Conservation (phyloP, 345 rosid species). For the Lepidium didymum region DNA sequence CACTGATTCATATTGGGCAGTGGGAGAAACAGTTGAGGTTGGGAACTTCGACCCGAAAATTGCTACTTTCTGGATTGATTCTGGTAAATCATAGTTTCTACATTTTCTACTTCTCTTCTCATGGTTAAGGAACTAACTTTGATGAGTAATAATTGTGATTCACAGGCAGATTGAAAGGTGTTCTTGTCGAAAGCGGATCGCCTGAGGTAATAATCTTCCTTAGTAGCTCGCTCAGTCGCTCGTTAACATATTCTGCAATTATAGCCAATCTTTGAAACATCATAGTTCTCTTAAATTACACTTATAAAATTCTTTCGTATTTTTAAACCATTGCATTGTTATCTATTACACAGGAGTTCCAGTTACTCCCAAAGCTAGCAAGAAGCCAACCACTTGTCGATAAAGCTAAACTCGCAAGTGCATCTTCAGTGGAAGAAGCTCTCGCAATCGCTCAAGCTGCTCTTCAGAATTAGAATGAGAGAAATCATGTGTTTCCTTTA, state of each 20-base stretch:
- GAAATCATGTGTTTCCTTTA: neutral
- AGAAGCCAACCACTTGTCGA: conserved; percentile 74
- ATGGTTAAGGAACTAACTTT: neutral
- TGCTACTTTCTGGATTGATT: conserved; percentile 89
- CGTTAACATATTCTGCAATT: neutral
- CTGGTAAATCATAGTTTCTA: conserved; percentile 39
- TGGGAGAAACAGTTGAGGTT: conserved; percentile 79
- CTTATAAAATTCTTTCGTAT: no score
- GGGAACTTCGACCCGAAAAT: conserved; percentile 92
- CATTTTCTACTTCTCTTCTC: neutral
- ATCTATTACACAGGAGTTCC: conserved; percentile 50
- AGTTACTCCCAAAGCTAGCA: conserved; percentile 79
- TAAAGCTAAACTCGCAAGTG: conserved; percentile 60
- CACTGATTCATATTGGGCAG: conserved; percentile 36
- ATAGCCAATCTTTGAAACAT: neutral
- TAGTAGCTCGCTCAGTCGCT: neutral
- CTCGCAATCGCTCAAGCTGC: conserved; percentile 54
- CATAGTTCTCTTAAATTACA: neutral
- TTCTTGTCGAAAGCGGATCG: conserved; percentile 89
- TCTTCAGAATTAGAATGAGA: conserved; percentile 24
- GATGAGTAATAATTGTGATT: neutral
- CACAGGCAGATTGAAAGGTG: conserved; percentile 88
- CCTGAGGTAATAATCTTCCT: conserved; percentile 57
- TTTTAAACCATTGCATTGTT: neutral
- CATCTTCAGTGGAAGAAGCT: conserved; percentile 89